A percentile compares a stretch with the other conserved stretches of the same genome.
Conservation (phyloP, 2,329 filamentous ascomycete genomes). For the Plectosphaerella sp. region DNA sequence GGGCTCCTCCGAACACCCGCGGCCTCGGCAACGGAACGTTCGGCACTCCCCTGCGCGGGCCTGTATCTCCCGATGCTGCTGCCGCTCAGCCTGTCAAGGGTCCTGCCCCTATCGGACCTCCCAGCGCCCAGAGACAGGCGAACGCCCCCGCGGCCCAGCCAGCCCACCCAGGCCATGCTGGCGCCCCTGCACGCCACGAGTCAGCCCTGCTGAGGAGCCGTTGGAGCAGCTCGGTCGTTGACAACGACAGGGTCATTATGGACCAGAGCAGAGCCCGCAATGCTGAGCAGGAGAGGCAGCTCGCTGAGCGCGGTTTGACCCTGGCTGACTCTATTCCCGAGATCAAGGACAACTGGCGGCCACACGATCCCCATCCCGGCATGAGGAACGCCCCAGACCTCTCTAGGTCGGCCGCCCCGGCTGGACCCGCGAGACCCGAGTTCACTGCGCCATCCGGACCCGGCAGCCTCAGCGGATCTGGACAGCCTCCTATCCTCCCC, state of each 20-base stretch:
- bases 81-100: constrained; percentile 26
- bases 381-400: background rate
- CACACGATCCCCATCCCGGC: constrained; percentile 8
- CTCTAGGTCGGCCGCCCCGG: background rate
- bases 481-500: constrained; percentile 16
- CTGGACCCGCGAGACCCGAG: background rate
- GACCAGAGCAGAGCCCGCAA: constrained; percentile 32
- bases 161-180: background rate
- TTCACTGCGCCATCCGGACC: background rate
- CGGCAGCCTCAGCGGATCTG: constrained; percentile 1
- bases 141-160: constrained; percentile 9
- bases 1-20: constrained; percentile 69
- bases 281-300: constrained; percentile 36
- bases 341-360: constrained; percentile 53
- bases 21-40: constrained; percentile 77
- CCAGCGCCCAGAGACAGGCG: constrained; percentile 13
- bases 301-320: constrained; percentile 38
- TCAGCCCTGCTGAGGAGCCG: constrained; percentile 19
- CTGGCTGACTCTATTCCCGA: constrained; percentile 39
- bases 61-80: constrained; percentile 19
- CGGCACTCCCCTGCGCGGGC: constrained; percentile 51
- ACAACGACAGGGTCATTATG: constrained; percentile 40
- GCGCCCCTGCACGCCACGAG: background rate
- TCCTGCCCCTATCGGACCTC: constrained; percentile 42
- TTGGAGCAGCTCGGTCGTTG: constrained; percentile 38